Percentiles rank a stretch among this genome's conserved stretches.
phyloP scores from a whole-genome alignment of 2,329 filamentous ascomycete species.

The Neopestalotiopsis sp. region DNA sequence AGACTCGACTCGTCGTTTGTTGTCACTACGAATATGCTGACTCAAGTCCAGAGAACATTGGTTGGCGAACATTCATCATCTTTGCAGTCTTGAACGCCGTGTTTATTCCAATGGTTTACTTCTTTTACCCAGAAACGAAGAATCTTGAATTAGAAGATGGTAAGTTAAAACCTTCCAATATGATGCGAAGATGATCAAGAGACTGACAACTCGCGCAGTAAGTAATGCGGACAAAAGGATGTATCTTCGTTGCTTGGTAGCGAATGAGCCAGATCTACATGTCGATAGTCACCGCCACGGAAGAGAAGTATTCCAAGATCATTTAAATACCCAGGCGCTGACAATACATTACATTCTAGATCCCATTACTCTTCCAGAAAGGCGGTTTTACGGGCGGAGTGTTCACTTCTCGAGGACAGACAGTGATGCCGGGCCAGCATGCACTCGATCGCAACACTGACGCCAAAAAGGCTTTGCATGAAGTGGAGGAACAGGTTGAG shows the following conservation, averaged over 20 bases:
- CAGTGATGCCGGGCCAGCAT: conserved; percentile 37
- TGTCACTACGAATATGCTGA: background rate
- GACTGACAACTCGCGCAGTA: background rate
- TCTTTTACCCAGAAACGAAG: conserved; percentile 50
- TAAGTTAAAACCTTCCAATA: background rate
- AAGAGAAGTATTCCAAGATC: background rate
- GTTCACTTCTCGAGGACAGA: conserved; percentile 32
- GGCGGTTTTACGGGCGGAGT: conserved; percentile 42
- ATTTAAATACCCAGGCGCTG: background rate
- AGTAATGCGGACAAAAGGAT: background rate
- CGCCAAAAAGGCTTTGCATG: background rate
- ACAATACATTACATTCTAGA: background rate
- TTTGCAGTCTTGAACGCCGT: conserved; percentile 30
- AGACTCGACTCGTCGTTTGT: background rate
- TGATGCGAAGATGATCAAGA: background rate
- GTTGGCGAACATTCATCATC: conserved; percentile 32
- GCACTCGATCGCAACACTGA: conserved; percentile 31
- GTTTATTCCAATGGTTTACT: conserved; percentile 42
- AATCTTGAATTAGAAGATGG: conserved; percentile 48
- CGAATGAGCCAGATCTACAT: background rate
- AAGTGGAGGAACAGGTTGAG: background rate
- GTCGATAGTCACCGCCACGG: too few species aligned
- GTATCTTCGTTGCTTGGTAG: too few species aligned
- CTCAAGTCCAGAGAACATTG: conserved; percentile 31
- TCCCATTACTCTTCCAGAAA: conserved; percentile 37